Conservation (phyloP, 2,329 filamentous ascomycete species). For the Trichoderma endophyticum region DNA sequence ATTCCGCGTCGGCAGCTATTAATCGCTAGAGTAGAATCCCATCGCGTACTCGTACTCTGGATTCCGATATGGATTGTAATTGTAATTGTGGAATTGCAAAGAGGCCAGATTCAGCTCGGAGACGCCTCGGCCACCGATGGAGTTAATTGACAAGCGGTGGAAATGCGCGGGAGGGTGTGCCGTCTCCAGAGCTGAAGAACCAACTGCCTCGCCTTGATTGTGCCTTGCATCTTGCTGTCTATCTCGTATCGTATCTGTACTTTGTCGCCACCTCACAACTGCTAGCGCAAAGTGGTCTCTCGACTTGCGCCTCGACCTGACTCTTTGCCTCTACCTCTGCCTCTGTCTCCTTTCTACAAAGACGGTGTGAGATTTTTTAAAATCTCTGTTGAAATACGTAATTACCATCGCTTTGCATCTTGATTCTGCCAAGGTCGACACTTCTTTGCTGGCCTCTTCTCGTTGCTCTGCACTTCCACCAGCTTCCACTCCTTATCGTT, state of each 20-base stretch:
- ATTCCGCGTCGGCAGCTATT: background rate
- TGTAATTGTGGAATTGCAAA: background rate
- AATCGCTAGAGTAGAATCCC: background rate
- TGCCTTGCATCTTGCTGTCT: background rate
- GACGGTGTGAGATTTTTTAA: background rate
- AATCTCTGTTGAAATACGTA: background rate
- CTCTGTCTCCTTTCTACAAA: background rate
- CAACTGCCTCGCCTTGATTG: background rate
- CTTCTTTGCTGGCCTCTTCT: background rate
- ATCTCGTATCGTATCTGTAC: background rate
- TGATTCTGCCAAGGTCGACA: background rate
- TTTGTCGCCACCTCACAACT: constrained; percentile 1
- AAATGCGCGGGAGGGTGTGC: background rate
- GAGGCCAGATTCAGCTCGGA: background rate
- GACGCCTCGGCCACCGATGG: background rate
- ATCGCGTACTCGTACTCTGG: background rate
- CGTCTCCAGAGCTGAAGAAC: background rate
- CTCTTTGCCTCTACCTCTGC: background rate
- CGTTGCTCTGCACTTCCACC: background rate
- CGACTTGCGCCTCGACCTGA: background rate
- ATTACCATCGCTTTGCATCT: background rate
- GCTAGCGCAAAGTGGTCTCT: background rate
- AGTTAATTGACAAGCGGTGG: background rate
- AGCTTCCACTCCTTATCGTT: constrained; percentile 14
- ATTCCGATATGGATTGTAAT: background rate